Evolutionary conservation across 2,329 filamentous ascomycete genomes (phyloP).

Genomic region (Microcyclosporella mali): DNA sequence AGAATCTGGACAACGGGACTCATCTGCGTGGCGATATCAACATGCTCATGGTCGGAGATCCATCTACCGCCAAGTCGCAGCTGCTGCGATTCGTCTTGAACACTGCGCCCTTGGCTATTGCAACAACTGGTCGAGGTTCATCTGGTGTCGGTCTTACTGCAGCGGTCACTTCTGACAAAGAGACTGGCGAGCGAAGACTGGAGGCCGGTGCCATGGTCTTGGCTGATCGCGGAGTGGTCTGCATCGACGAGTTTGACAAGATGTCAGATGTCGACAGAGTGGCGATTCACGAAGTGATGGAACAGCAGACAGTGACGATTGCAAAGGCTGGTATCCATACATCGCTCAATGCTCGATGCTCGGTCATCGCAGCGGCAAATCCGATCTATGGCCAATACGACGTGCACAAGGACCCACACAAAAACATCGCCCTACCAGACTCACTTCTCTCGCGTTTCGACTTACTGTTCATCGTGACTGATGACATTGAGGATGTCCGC

Average conservation of each 20-base stretch:
- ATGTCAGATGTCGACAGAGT: conserved; percentile 98
- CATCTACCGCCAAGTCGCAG: conserved; percentile 98
- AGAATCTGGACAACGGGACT: conserved; percentile 96
- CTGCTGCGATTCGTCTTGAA: conserved; percentile 94
- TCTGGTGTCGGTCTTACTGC: conserved; percentile 97
- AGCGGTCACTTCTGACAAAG: conserved; percentile 92
- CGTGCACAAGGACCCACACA: conserved; percentile 95
- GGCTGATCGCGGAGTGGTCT: conserved; percentile 91
- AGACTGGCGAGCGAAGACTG: conserved; percentile 88
- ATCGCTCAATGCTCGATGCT: conserved; percentile 91
- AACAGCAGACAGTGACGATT: conserved; percentile 98
- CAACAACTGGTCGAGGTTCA: conserved; percentile 87
- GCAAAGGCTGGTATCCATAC: conserved; percentile 98
- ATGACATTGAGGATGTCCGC: conserved; percentile 91
- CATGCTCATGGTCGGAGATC: conserved; percentile 97
- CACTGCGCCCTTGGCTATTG: conserved; percentile 91
- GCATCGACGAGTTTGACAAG: conserved; percentile 99
- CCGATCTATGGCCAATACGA: conserved; percentile 98
- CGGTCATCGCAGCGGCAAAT: conserved; percentile 92
- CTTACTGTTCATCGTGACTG: conserved; percentile 92
- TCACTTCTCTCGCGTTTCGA: conserved; percentile 97
- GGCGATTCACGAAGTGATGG: conserved; percentile 99
- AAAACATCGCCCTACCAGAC: conserved; percentile 95
- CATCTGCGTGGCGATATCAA: conserved; percentile 98
- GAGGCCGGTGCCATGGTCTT: conserved; percentile 99